Evolutionary conservation across 805 yeast species (phyloP), one percentile per base, ranked within the genome.

Genomic region (Candida jianshihensis): DNA sequence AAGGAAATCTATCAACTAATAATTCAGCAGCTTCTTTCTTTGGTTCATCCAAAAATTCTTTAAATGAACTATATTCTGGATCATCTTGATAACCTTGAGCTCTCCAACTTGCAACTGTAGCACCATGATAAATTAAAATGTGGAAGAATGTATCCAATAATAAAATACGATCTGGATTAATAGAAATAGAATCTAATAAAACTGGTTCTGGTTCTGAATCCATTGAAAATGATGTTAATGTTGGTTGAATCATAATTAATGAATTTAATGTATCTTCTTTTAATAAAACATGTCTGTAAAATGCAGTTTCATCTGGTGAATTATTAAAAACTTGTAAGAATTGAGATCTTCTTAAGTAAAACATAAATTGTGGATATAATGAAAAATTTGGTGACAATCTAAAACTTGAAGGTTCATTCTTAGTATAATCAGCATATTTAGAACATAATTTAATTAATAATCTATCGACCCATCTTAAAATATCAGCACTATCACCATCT

Each of bases 401-500:
- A 47, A 79, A 72, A 9, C 79, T 68, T 9, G 57, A 60, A 14
- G 73, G 58, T 19, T 82, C 94, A 53, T 85, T 94, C 59, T 86
- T 87, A 46, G 87, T 73, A 61, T 88, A 89, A 58, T 88, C 96
- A 30, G 96, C 97, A 62, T 85, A 92, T 53, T 84, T 82, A 48
- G 87, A 90, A 64, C 97, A 88, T 48, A 92, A 69, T 49, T 87
- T 78, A 51, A 92, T 87, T 54, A 92, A 70, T 64, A 85, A 83
- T 49, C 95, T 78, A 64, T 92, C 98, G 43, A 87, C 80, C 97
- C 97, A 90, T 60, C 95, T 71, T 54, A 89, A 72, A 17, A 90
- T 84, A 57, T 90, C 97, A 12, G 94, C 89, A 30, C 92, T 92
- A 51, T 87, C 95, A 53, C 88, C 96, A 19, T 82, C 73, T 46